A percentile compares a stretch with the other conserved stretches of the same genome.
phyloP scores from a whole-genome alignment of 768 basidiomycete genomes.

The Termitomyces sp. region DNA sequence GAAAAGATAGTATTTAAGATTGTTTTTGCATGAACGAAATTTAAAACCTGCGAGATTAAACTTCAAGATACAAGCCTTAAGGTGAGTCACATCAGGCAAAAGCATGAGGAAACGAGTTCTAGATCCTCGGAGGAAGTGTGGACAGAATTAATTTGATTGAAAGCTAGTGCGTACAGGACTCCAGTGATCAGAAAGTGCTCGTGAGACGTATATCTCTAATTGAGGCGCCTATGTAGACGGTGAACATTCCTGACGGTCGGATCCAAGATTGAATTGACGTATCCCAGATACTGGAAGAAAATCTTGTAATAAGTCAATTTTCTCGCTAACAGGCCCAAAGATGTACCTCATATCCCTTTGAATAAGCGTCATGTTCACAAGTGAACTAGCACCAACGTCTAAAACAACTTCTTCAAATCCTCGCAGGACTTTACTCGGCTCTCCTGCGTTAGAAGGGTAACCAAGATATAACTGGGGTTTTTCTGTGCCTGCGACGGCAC shows the following conservation, averaged over 20 bases:
- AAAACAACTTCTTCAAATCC: slow-evolving; percentile 50
- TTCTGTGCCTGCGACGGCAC: slow-evolving; percentile 46
- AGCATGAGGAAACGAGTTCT: not conserved
- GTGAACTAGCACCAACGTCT: slow-evolving; percentile 31
- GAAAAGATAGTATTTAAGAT: not conserved
- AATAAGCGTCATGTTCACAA: slow-evolving; percentile 34
- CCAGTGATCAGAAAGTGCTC: slow-evolving; percentile 24
- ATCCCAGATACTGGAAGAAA: slow-evolving; percentile 47
- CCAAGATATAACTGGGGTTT: slow-evolving; percentile 53
- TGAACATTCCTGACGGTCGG: slow-evolving; percentile 49
- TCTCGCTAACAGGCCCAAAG: not conserved
- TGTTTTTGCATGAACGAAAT: not conserved
- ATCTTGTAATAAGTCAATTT: not conserved
- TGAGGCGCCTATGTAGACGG: slow-evolving; percentile 51
- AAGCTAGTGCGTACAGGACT: not conserved
- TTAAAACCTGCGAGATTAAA: not conserved
- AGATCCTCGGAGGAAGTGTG: not conserved
- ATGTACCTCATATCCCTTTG: slow-evolving; percentile 45
- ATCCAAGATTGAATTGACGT: slow-evolving; percentile 47
- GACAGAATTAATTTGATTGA: not conserved
- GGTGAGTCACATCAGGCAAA: not conserved
- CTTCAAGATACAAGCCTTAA: not conserved
- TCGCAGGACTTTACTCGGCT: slow-evolving; percentile 47
- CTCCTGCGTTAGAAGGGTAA: slow-evolving; percentile 43
- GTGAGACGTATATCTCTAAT: slow-evolving; percentile 44